phyloP scores from a whole-genome alignment of 768 basidiomycete genomes.

The Pisolithus marmoratus region DNA sequence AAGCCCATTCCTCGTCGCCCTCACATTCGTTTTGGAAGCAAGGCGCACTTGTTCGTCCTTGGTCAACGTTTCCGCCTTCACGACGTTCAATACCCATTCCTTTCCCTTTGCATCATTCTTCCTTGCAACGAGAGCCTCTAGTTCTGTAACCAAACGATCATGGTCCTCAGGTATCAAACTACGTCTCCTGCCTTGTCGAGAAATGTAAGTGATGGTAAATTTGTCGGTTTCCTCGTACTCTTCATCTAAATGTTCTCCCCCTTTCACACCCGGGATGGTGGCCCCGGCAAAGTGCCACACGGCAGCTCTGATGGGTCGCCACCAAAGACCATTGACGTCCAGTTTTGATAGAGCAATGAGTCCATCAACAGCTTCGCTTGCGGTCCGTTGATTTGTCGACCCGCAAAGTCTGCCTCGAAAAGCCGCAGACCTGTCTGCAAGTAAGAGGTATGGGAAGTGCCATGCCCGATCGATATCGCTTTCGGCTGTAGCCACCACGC shows the following conservation, averaged over 20 bases:
- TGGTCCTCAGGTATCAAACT: constrained; percentile 55
- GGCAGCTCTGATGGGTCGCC: constrained; percentile 65
- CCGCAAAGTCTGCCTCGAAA: constrained; percentile 64
- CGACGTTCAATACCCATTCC: constrained; percentile 55
- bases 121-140: constrained; percentile 45
- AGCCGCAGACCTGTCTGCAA: constrained; percentile 73
- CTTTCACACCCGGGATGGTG: not conserved
- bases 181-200: constrained; percentile 51
- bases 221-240: constrained; percentile 38
- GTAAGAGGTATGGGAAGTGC: constrained; percentile 64
- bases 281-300: constrained; percentile 67
- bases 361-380: constrained; percentile 58
- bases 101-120: constrained; percentile 21
- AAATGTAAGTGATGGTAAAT: constrained; percentile 69
- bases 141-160: constrained; percentile 41
- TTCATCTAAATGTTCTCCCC: constrained; percentile 26
- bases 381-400: constrained; percentile 61
- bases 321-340: constrained; percentile 51
- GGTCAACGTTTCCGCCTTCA: constrained; percentile 58
- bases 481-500: constrained; percentile 33
- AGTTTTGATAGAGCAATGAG: constrained; percentile 37
- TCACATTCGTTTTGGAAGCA: constrained; percentile 63
- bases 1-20: constrained; percentile 16
- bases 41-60: constrained; percentile 72
- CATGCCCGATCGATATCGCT: constrained; percentile 43